These are phyloP conservation scores for Ascodesmis nigricans DNA, from an alignment of 495 filamentous ascomycete genomes.

Conservation along the genomic window DNA sequence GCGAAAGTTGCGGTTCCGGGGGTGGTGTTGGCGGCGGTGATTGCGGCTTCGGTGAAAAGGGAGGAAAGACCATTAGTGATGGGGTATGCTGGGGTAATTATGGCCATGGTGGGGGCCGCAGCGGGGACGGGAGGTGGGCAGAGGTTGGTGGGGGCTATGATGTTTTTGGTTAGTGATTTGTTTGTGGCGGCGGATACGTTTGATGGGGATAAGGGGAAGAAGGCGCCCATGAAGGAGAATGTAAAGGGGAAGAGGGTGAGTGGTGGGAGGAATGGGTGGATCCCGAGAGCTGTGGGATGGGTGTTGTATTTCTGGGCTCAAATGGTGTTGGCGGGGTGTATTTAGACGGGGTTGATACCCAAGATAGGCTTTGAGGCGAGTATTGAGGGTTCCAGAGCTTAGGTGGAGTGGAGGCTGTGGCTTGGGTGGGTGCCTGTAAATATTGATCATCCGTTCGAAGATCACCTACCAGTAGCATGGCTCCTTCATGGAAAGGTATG, in stretches of 20 bases:
- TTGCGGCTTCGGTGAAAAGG: background rate
- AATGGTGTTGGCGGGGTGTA: conserved; percentile 1
- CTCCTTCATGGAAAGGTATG: too few species aligned
- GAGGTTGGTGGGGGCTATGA: background rate
- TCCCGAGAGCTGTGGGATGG: background rate
- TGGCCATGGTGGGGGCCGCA: background rate
- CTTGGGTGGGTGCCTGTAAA: too few species aligned
- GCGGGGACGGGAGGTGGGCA: background rate
- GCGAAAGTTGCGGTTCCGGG: background rate
- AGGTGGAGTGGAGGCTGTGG: too few species aligned
- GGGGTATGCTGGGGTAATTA: background rate
- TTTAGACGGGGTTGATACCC: too few species aligned
- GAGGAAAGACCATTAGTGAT: background rate
- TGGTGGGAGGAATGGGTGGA: background rate
- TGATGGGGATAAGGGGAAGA: too few species aligned
- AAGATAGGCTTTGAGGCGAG: too few species aligned
- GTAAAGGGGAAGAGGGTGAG: background rate
- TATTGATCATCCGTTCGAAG: too few species aligned
- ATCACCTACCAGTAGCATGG: too few species aligned
- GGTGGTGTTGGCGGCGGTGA: background rate
- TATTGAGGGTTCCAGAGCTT: too few species aligned
- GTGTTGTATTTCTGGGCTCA: background rate
- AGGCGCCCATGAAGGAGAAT: background rate
- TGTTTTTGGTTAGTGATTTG: background rate
- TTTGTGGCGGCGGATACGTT: background rate